Evolutionary conservation across 2,329 filamentous ascomycete genomes (phyloP).

Genomic region (Fusarium sp.): DNA sequence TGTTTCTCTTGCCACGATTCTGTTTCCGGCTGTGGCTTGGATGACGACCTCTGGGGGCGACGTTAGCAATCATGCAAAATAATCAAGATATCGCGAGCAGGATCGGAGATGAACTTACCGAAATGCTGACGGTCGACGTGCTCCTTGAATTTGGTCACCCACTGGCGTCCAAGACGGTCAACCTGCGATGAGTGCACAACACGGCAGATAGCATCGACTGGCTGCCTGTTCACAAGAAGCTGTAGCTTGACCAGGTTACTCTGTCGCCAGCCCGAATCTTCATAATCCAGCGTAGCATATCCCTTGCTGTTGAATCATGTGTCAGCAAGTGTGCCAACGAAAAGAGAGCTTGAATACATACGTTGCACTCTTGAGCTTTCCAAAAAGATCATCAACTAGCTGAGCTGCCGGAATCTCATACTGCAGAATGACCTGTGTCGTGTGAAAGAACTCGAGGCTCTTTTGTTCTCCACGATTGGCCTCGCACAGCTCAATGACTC

Average conservation of each 20-base stretch:
- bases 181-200: slow-evolving; percentile 87
- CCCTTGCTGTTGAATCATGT: slow-evolving; percentile 71
- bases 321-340: neutral
- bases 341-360: slow-evolving; percentile 39
- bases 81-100: neutral
- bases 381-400: slow-evolving; percentile 96
- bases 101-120: slow-evolving; percentile 49
- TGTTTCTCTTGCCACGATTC: slow-evolving; percentile 90
- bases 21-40: slow-evolving; percentile 85
- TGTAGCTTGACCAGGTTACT: slow-evolving; percentile 90
- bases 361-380: slow-evolving; percentile 91
- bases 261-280: slow-evolving; percentile 88
- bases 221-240: slow-evolving; percentile 90
- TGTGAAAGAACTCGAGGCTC: slow-evolving; percentile 90
- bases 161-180: slow-evolving; percentile 82
- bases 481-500: slow-evolving; percentile 95
- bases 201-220: slow-evolving; percentile 94
- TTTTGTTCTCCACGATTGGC: slow-evolving; percentile 88
- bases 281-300: slow-evolving; percentile 96
- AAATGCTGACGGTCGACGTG: slow-evolving; percentile 98
- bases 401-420: slow-evolving; percentile 91
- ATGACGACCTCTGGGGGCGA: slow-evolving; percentile 81
- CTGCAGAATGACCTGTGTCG: slow-evolving; percentile 92
- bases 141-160: slow-evolving; percentile 97
- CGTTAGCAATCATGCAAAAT: slow-evolving; percentile 3